Evolutionary conservation across 176 grass and related monocot species (phyloP), one percentile per base, ranked within the genome.

Genomic region (Avena atlantica): DNA sequence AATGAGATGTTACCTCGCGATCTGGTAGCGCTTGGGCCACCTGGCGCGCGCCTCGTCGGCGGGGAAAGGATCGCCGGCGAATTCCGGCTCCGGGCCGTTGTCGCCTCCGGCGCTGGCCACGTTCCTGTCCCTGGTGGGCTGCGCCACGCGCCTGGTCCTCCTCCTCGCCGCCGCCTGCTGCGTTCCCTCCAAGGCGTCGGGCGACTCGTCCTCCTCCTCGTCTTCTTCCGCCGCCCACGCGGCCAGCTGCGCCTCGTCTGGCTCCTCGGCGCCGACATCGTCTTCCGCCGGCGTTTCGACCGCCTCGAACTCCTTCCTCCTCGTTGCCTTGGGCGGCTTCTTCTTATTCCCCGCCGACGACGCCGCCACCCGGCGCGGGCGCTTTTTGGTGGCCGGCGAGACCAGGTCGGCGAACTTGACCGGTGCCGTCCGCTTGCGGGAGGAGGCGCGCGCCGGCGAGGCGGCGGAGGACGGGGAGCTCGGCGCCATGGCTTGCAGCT

Each of bases 141-240:
- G 74, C 74, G 74, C 14, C 7, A 17, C 49, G 2, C 47, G 23
- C 48, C 25, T 76, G 31, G 31, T 34, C 23, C 14, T 76, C 5
- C 21, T 13, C 23, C 11, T 4, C 45, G 5, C 45, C 9, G 19
- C 17, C 20, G 68, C 6, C 23, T 75, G 42, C 16, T 79, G 17
- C 51, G 16, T 63, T 13, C 64, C 86, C 8, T 11, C 76, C 19
- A 9, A 12, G 40, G 19, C 76, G 66, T 13, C 6, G 31, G 31
- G 31, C 31, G 31, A 34, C 31, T 34, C 31, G 1, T 34, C 31
- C 2, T 8, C 0, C 15, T 61, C 77, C 0, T 84, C 88, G 9
- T 73, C 74, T 9, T 87, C 83, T 0, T 58, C 90, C 74, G 81
- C 72, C 0, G 83, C 88, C 31, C 31, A 34, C 31, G 31, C 31